Base-by-base conservation (phyloP, 2,329 filamentous ascomycete genomes). In the Nakataea oryzae region DNA sequence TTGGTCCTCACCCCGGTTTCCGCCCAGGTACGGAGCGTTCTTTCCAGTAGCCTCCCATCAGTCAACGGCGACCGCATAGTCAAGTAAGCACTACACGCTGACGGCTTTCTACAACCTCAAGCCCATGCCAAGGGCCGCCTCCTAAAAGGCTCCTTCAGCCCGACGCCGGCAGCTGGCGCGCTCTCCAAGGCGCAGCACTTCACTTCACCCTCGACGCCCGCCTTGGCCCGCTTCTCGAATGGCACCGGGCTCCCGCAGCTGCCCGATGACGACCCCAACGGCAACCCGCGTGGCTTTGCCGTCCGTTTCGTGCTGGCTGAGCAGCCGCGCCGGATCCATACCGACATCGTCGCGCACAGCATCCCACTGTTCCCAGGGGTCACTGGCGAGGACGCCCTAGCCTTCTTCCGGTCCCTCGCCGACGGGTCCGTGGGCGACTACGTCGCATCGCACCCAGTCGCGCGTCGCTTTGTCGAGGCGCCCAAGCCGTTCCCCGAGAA, bases 41-140 rank as follows among this genome's bases (percentile, higher is more conserved):
- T n/a, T n/a, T 58, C 57, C 62, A 24, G 54, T 17, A n/a, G 11
- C n/a, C 50, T 27, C 28, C 17, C 32, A 32, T 34, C 47, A 58
- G 8, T 32, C 47, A 55, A 57, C 58, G 63, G 64, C 60, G n/a
- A n/a, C n/a, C n/a, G n/a, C n/a, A n/a, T n/a, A n/a, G n/a, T n/a
- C n/a, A n/a, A n/a, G n/a, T n/a, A n/a, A n/a, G n/a, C n/a, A n/a
- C n/a, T n/a, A n/a, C n/a, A n/a, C n/a, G n/a, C n/a, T n/a, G n/a
- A n/a, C n/a, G n/a, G n/a, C n/a, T n/a, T n/a, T 2, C 7, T 6
- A n/a, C 7, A 50, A n/a, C 41, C 2, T n/a, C 41, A 55, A 82
- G 81, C 80, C 12, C 82, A 86, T 64, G 81, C 82, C 24, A 79
- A 80, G 71, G 82, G 82, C 14, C 70, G 76, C 32, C 73, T 85